phyloP scores from a whole-genome alignment of 805 yeast genomes.

The Spathaspora sp. region DNA sequence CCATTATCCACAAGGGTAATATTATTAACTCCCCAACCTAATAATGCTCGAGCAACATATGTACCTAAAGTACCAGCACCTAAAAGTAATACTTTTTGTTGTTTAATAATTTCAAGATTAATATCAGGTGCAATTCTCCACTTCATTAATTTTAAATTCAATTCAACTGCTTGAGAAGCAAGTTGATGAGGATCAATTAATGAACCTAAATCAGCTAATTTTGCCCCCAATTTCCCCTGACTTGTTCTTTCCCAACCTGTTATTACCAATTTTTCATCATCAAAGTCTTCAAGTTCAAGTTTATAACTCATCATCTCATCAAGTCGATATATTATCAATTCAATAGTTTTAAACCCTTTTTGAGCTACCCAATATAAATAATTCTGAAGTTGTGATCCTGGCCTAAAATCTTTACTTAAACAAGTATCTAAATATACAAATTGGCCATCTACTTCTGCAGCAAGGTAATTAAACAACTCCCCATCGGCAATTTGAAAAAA shows the following conservation, averaged over 20 bases:
- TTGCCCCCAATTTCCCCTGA: slow-evolving; percentile 73
- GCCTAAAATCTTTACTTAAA: slow-evolving; percentile 21
- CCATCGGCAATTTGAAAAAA: slow-evolving; percentile 12
- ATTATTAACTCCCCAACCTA: slow-evolving; percentile 92
- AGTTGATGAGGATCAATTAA: slow-evolving; percentile 76
- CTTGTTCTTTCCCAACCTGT: slow-evolving; percentile 91
- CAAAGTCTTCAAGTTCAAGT: slow-evolving; percentile 12
- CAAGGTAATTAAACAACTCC: neutral
- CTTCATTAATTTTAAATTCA: slow-evolving; percentile 88
- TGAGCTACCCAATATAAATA: slow-evolving; percentile 45
- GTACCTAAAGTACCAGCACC: slow-evolving; percentile 98
- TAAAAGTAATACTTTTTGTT: slow-evolving; percentile 66
- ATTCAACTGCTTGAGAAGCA: slow-evolving; percentile 89
- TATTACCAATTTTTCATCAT: slow-evolving; percentile 26
- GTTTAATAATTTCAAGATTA: slow-evolving; percentile 60
- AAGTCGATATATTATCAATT: slow-evolving; percentile 22
- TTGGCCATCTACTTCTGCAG: too few relatives aligned
- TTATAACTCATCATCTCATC: slow-evolving; percentile 12
- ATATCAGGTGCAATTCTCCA: slow-evolving; percentile 91
- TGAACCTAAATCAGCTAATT: slow-evolving; percentile 76
- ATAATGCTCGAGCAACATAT: slow-evolving; percentile 76
- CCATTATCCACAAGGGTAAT: slow-evolving; percentile 92
- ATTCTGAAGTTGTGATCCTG: slow-evolving; percentile 58
- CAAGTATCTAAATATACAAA: slow-evolving; percentile 34
- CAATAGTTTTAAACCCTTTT: slow-evolving; percentile 16